Conservation (phyloP, 495 filamentous ascomycete genomes). For the Apiosordaria backusii region DNA sequence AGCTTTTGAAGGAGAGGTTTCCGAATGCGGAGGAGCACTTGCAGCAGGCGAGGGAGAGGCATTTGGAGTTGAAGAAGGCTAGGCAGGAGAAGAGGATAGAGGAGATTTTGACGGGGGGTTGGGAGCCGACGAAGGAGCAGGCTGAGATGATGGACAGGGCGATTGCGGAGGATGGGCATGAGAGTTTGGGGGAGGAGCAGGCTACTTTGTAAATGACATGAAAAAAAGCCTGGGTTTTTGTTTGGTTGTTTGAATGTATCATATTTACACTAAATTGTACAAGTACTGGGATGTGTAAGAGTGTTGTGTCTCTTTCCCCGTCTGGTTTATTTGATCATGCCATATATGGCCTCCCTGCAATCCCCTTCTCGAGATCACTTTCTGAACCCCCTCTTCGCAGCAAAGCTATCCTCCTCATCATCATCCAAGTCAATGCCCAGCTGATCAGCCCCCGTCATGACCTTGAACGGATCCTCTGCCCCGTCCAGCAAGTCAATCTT, state of each 20-base stretch:
- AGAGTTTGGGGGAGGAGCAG: slow-evolving; percentile 8
- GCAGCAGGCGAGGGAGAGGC: slow-evolving; percentile 37
- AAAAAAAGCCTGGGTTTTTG: neutral
- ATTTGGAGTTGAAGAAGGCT: slow-evolving; percentile 43
- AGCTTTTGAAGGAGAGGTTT: slow-evolving; percentile 37
- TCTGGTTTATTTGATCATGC: slow-evolving; percentile 1
- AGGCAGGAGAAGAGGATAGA: slow-evolving; percentile 36
- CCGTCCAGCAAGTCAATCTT: slow-evolving; percentile 65
- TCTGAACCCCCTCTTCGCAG: slow-evolving; percentile 40
- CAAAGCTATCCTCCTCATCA: slow-evolving; percentile 36
- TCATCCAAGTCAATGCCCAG: slow-evolving; percentile 21
- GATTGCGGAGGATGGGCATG: slow-evolving; percentile 4
- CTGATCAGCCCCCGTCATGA: slow-evolving; percentile 28
- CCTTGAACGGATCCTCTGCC: slow-evolving; percentile 56
- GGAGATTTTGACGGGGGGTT: slow-evolving; percentile 18
- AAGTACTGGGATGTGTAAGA: slow-evolving; percentile 3
- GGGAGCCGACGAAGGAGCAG: slow-evolving; percentile 13
- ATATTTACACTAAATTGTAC: slow-evolving; percentile 13
- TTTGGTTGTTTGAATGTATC: slow-evolving; percentile 5
- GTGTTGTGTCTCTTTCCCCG: neutral
- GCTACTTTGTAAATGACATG: slow-evolving; percentile 18
- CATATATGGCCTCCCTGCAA: neutral
- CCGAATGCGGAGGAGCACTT: slow-evolving; percentile 36
- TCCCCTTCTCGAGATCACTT: slow-evolving; percentile 26
- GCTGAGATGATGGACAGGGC: slow-evolving; percentile 15